These are phyloP conservation scores for Marchantia polymorpha DNA, from an alignment of 225 moss, liverwort and hornwort genomes.

Conservation along the genomic window DNA sequence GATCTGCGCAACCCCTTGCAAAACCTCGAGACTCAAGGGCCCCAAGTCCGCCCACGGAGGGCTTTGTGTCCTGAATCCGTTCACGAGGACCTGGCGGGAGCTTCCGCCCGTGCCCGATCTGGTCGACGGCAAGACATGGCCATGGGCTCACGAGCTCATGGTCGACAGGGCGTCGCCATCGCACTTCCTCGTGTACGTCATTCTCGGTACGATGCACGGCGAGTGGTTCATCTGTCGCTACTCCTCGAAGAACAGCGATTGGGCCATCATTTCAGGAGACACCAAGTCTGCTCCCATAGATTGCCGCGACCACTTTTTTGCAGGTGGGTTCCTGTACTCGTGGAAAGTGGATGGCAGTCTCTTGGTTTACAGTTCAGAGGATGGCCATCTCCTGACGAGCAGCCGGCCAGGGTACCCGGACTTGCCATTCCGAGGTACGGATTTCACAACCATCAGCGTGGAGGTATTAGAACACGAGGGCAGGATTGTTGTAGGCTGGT, in stretches of 20 bases:
- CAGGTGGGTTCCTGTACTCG: neutral
- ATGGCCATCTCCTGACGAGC: neutral
- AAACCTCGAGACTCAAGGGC: neutral
- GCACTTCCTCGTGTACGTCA: neutral
- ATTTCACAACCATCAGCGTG: neutral
- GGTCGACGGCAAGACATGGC: neutral
- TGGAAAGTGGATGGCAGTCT: neutral
- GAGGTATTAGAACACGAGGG: slow-evolving; percentile 12
- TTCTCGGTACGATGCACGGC: neutral
- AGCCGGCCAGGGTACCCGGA: neutral
- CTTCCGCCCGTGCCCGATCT: neutral
- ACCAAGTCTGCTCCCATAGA: neutral
- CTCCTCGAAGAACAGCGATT: neutral
- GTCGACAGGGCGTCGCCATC: neutral
- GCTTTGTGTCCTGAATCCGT: slow-evolving; percentile 11
- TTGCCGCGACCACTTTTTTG: neutral
- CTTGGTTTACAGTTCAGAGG: neutral
- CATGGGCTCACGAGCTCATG: neutral
- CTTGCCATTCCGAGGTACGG: neutral
- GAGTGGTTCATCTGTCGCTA: slow-evolving; percentile 18
- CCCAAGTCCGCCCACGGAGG: neutral
- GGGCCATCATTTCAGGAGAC: slow-evolving; percentile 12
- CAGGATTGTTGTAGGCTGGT: neutral
- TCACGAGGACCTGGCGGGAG: slow-evolving; percentile 4
- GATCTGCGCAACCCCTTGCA: neutral